A percentile compares a stretch with the other conserved stretches of the same genome.
These are phyloP conservation scores for Aspergillus leporis DNA, from an alignment of 495 filamentous ascomycete genomes.

Conservation along the genomic window DNA sequence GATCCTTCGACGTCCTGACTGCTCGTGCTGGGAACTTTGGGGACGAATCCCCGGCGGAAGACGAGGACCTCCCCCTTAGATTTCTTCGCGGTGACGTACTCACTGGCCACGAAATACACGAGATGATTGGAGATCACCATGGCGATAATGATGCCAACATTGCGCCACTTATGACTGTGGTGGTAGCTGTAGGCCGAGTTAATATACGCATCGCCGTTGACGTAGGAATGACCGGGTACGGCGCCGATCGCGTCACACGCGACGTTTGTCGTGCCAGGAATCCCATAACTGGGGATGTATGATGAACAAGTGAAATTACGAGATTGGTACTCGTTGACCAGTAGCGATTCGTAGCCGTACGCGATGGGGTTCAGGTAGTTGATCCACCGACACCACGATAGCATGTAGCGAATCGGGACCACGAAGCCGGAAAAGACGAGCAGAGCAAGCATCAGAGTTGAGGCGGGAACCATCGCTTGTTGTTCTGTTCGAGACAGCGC, in stretches of 20 bases:
- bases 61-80: slow-evolving; percentile 45
- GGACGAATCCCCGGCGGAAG: slow-evolving; percentile 31
- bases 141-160: slow-evolving; percentile 58
- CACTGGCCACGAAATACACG: slow-evolving; percentile 31
- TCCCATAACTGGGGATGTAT: slow-evolving; percentile 24
- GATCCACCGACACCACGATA: slow-evolving; percentile 40
- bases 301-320: slow-evolving; percentile 48
- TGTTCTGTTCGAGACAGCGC: slow-evolving; percentile 70
- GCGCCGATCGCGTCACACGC: slow-evolving; percentile 40
- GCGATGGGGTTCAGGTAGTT: slow-evolving; percentile 69
- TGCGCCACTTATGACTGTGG: slow-evolving; percentile 55
- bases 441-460: slow-evolving; percentile 33
- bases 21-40: too few species aligned
- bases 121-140: slow-evolving; percentile 54
- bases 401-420: slow-evolving; percentile 33
- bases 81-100: slow-evolving; percentile 26
- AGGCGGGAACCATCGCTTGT: slow-evolving; percentile 36
- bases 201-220: slow-evolving; percentile 49
- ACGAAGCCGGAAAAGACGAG: slow-evolving; percentile 38
- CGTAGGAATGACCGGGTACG: slow-evolving; percentile 36
- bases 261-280: too few species aligned
- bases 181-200: slow-evolving; percentile 46
- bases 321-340: slow-evolving; percentile 56
- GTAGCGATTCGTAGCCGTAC: slow-evolving; percentile 37
- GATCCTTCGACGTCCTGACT: too few species aligned